phyloP scores from a whole-genome alignment of 2,329 filamentous ascomycete genomes.

The Diplocarpon mali region DNA sequence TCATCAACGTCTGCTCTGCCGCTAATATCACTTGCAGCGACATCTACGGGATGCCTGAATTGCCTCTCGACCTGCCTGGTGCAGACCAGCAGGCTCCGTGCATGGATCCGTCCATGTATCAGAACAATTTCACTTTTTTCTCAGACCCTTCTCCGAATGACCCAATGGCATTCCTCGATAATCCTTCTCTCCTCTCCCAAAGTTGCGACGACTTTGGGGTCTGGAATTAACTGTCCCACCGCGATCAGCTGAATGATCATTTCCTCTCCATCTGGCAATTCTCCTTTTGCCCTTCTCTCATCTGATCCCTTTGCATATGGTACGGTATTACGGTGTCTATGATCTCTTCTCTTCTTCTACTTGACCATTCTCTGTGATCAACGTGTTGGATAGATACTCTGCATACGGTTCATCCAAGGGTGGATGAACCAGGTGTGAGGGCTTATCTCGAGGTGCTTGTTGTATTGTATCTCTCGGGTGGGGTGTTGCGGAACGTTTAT shows the following conservation, averaged over 20 bases:
- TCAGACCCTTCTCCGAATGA: slow-evolving; percentile 15
- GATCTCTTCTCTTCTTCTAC: slow-evolving; percentile 7
- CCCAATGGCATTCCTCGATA: slow-evolving; percentile 15
- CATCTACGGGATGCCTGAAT: slow-evolving; percentile 11
- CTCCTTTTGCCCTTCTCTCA: slow-evolving; percentile 1
- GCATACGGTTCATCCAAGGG: slow-evolving; percentile 4
- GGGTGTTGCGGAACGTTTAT: neutral
- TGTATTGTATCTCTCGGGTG: neutral
- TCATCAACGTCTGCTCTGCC: slow-evolving; percentile 9
- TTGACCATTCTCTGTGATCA: neutral
- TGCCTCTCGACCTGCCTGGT: slow-evolving; percentile 12
- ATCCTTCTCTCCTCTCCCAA: slow-evolving; percentile 14
- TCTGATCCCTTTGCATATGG: slow-evolving; percentile 7
- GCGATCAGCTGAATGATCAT: slow-evolving; percentile 2
- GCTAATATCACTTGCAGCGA: slow-evolving; percentile 7
- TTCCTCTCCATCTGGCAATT: slow-evolving; percentile 3
- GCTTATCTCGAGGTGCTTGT: neutral
- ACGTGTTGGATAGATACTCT: slow-evolving; percentile 4
- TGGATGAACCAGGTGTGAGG: neutral
- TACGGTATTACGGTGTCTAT: slow-evolving; percentile 17
- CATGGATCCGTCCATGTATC: slow-evolving; percentile 20
- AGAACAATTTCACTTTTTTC: slow-evolving; percentile 18
- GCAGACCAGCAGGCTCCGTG: slow-evolving; percentile 10
- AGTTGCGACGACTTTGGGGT: slow-evolving; percentile 6
- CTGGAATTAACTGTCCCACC: slow-evolving; percentile 4